Conservation (phyloP, 139 green algal species). For the Picochlorum sp. region DNA sequence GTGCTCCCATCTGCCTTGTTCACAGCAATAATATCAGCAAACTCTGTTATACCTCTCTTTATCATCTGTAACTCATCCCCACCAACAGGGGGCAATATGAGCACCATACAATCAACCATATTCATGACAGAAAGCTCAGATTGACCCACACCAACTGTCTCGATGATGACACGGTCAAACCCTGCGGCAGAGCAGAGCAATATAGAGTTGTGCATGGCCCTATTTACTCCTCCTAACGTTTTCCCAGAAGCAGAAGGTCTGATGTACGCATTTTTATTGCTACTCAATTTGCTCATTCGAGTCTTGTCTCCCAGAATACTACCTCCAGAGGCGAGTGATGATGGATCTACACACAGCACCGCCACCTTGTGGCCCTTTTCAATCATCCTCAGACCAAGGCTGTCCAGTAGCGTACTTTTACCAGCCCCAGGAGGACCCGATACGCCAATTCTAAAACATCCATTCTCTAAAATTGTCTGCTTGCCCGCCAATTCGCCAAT, state of each 20-base stretch:
- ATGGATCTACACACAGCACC: slow-evolving; percentile 58
- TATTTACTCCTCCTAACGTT: slow-evolving; percentile 46
- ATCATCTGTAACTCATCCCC: slow-evolving; percentile 57
- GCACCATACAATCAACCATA: slow-evolving; percentile 49
- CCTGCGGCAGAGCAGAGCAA: slow-evolving; percentile 47
- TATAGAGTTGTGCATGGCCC: slow-evolving; percentile 46
- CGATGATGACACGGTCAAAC: slow-evolving; percentile 31
- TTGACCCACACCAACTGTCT: slow-evolving; percentile 64
- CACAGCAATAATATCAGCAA: slow-evolving; percentile 44
- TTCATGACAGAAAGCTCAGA: slow-evolving; percentile 45
- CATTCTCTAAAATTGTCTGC: not conserved
- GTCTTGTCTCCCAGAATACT: slow-evolving; percentile 67
- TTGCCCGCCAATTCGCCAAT: not conserved
- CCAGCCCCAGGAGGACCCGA: slow-evolving; percentile 47
- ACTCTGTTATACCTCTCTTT: slow-evolving; percentile 54
- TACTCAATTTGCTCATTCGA: slow-evolving; percentile 44
- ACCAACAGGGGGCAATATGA: slow-evolving; percentile 46
- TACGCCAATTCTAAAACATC: slow-evolving; percentile 29
- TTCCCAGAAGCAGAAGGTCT: slow-evolving; percentile 44
- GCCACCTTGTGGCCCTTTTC: slow-evolving; percentile 37
- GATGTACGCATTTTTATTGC: slow-evolving; percentile 38
- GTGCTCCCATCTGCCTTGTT: slow-evolving; percentile 47
- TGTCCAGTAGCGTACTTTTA: slow-evolving; percentile 40
- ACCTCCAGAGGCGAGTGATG: slow-evolving; percentile 29
- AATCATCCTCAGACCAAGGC: slow-evolving; percentile 29